These are phyloP conservation scores for Ceratobasidium sp. DNA, from an alignment of 1,284 basidiomycete genomes.

Conservation along the genomic window DNA sequence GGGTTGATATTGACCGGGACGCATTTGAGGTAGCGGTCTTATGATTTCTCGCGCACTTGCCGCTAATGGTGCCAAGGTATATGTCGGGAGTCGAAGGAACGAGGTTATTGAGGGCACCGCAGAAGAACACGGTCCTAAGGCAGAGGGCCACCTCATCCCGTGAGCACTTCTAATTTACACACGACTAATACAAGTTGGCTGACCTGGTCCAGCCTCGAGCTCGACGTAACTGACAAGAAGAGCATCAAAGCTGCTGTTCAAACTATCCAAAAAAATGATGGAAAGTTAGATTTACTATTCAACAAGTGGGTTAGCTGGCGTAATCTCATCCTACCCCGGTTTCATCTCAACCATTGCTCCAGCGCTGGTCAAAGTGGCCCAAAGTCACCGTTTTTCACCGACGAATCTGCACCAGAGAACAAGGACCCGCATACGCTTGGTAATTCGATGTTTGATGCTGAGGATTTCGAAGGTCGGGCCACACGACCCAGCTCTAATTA, in stretches of 20 bases:
- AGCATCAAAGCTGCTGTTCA: conserved; percentile 65
- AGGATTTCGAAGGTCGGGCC: conserved; percentile 56
- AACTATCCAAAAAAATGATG: conserved; percentile 62
- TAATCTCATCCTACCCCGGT: neutral
- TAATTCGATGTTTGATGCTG: conserved; percentile 69
- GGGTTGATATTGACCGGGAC: too few species aligned
- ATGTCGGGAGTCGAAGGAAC: conserved; percentile 69
- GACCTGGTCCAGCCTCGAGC: conserved; percentile 56
- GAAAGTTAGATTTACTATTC: conserved; percentile 75
- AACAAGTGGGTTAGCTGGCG: conserved; percentile 66
- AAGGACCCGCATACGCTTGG: conserved; percentile 68
- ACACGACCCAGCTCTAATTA: too few species aligned
- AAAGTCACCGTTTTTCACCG: conserved; percentile 60
- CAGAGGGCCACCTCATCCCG: conserved; percentile 59
- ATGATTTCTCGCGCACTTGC: conserved; percentile 80
- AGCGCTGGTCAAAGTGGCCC: conserved; percentile 78
- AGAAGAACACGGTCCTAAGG: conserved; percentile 40
- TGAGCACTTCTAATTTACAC: conserved; percentile 49
- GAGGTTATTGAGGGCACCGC: conserved; percentile 65
- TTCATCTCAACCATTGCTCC: conserved; percentile 12
- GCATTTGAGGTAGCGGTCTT: conserved; percentile 59
- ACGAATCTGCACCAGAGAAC: conserved; percentile 61
- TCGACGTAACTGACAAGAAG: conserved; percentile 75
- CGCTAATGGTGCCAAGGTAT: too few species aligned
- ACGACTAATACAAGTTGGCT: neutral